Evolutionary conservation across 73 alveolate genomes (phyloP).

Genomic region (Tetrahymena malaccensis): DNA sequence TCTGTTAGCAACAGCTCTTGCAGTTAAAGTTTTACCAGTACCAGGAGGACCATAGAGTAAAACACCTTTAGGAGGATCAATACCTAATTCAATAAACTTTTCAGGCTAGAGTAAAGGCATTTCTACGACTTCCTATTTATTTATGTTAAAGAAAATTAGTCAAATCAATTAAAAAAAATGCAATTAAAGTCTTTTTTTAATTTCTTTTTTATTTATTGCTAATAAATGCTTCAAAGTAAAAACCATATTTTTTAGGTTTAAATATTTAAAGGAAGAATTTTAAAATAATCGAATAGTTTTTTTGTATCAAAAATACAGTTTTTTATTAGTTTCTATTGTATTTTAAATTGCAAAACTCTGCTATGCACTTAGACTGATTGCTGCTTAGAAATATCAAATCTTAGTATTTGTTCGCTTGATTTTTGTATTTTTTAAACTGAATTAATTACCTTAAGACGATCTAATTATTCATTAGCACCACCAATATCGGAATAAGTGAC

Average conservation of each 20-base stretch:
- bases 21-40: constrained; percentile 98
- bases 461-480: constrained; percentile 94
- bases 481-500: constrained; percentile 99
- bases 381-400: neutral
- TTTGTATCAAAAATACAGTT: too few species aligned
- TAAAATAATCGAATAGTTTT: too few species aligned
- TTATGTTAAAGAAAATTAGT: neutral
- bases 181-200: neutral
- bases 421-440: neutral
- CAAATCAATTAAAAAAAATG: constrained; percentile 6
- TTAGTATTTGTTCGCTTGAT: constrained; percentile 1
- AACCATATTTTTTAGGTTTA: neutral
- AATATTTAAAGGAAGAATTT: neutral
- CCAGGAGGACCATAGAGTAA: constrained; percentile 99
- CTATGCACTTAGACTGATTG: too few species aligned
- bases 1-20: constrained; percentile 99
- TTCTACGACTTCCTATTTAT: constrained; percentile 87
- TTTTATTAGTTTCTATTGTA: too few species aligned
- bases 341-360: too few species aligned
- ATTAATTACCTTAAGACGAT: neutral
- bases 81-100: constrained; percentile 52
- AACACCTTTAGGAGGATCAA: constrained; percentile 62
- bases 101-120: constrained; percentile 95
- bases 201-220: too few species aligned
- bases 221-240: neutral